phyloP scores from a whole-genome alignment of 306 rosid genomes.

The Prunus kanzakura region DNA sequence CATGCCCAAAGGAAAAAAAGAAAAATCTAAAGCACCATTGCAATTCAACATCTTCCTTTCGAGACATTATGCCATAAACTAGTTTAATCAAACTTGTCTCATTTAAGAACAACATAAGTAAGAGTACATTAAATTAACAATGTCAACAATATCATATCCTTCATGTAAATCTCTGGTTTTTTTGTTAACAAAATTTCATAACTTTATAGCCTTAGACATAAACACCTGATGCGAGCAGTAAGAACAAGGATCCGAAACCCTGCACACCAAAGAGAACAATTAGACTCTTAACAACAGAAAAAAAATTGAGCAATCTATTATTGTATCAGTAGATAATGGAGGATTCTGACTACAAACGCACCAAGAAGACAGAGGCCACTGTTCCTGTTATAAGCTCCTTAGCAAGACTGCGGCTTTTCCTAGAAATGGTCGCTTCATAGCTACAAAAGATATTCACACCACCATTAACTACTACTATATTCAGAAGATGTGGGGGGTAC shows the following conservation, averaged over 20 bases:
- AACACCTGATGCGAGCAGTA: slow-evolving; percentile 87
- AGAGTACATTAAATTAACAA: slow-evolving; percentile 18
- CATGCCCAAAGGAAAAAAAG: no score
- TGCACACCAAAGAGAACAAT: slow-evolving; percentile 7
- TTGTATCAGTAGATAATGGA: not conserved
- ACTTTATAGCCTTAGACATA: slow-evolving; percentile 51
- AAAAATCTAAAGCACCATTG: not conserved
- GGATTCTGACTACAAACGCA: slow-evolving; percentile 3
- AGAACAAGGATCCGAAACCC: slow-evolving; percentile 81
- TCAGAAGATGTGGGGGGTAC: not conserved
- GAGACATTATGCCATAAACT: not conserved
- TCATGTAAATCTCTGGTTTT: slow-evolving; percentile 32
- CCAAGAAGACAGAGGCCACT: slow-evolving; percentile 86
- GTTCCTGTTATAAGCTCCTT: slow-evolving; percentile 84
- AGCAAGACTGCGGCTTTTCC: slow-evolving; percentile 72
- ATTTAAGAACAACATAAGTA: slow-evolving; percentile 2
- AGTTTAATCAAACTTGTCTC: not conserved
- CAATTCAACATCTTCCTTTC: not conserved
- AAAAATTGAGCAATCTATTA: not conserved
- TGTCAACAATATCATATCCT: slow-evolving; percentile 18
- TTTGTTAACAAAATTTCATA: slow-evolving; percentile 41
- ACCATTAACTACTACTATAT: not conserved
- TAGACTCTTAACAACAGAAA: not conserved
- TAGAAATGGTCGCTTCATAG: slow-evolving; percentile 82
- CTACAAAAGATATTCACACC: slow-evolving; percentile 37